Base-by-base conservation (phyloP, 2,329 filamentous ascomycete genomes). In the Venturia pyrina region DNA sequence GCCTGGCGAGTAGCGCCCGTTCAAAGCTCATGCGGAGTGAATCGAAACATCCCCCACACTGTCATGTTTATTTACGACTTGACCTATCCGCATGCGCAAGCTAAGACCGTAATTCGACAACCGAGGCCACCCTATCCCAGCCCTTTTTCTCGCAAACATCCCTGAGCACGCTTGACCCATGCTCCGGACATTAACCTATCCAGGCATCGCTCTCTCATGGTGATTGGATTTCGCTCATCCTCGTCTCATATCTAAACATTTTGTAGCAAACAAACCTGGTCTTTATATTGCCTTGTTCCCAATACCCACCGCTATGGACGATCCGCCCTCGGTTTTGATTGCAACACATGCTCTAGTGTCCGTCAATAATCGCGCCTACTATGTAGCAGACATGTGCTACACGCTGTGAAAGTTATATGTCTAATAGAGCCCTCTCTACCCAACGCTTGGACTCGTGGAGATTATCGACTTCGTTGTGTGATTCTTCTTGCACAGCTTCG, bases 261-360 rank as follows among this genome's bases (percentile, higher is more conserved):
- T 62, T 46, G 60, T 46, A 43, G 43, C 60, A 62, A 62, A 62
- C 40, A 34, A 62, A 62, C 60, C 40, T 62, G 60, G 60, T 46
- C 37, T 21, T 62, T 8, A 62, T 62, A 43, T 62, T 43, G 37
- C 37, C 24, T 46, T 46, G 21, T 34, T 43, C 37, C 40, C 43
- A 62, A 40, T 44, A 6, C 62, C 44, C 40, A 32, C 13, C 21
- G 40, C 60, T 37, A 44, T 34, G 21, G 32, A 11, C 8, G 62
- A 63, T 63, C 62, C 17, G 37, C 62, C 62, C 62, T 64, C 44
- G 62, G 62, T 64, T 46, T 64, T 64, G n/a, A 64, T 64, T 64
- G 62, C 62, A 40, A 62, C 60, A 43, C 43, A 46, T 46, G 60
- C 59, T 44, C 60, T 62, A n/a, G 2, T 46, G 43, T 28, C 13